phyloP scores from a whole-genome alignment of 345 rosid species.

The Leavenworthia alabamica region DNA sequence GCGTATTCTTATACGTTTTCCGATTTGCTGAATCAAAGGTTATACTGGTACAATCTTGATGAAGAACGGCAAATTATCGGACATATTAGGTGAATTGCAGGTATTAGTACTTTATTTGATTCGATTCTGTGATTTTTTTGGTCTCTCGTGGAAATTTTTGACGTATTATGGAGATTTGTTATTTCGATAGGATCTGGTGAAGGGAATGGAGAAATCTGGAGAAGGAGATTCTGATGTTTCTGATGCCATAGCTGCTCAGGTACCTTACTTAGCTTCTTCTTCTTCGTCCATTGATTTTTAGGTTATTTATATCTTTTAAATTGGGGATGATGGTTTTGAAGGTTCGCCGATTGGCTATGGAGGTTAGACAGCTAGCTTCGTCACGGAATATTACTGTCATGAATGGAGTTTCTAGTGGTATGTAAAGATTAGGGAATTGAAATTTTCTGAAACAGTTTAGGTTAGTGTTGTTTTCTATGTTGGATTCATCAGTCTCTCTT shows the following conservation, averaged over 20 bases:
- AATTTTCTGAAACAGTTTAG: not conserved
- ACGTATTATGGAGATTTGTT: constrained; percentile 2
- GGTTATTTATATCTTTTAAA: not conserved
- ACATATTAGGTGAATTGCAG: constrained; percentile 74
- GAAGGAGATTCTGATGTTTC: constrained; percentile 45
- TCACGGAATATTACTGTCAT: constrained; percentile 60
- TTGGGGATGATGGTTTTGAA: constrained; percentile 15
- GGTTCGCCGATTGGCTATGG: constrained; percentile 64
- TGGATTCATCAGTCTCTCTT: not conserved
- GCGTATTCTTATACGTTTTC: not conserved
- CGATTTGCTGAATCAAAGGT: constrained; percentile 32
- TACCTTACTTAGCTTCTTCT: constrained; percentile 1
- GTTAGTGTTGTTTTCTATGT: not conserved
- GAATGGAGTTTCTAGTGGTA: constrained; percentile 64
- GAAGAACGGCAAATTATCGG: constrained; percentile 78
- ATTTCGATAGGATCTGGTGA: constrained; percentile 35
- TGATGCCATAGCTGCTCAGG: constrained; percentile 70
- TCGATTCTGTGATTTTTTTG: not conserved
- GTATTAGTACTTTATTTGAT: constrained; percentile 20
- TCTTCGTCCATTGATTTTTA: not conserved
- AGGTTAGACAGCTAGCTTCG: constrained; percentile 66
- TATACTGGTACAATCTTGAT: constrained; percentile 73
- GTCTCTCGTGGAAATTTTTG: not conserved
- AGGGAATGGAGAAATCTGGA: constrained; percentile 55
- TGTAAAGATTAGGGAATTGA: not conserved